A percentile compares a stretch with the other conserved stretches of the same genome.
phyloP scores from a whole-genome alignment of 768 basidiomycete genomes.

The Agrocybe praecox region DNA sequence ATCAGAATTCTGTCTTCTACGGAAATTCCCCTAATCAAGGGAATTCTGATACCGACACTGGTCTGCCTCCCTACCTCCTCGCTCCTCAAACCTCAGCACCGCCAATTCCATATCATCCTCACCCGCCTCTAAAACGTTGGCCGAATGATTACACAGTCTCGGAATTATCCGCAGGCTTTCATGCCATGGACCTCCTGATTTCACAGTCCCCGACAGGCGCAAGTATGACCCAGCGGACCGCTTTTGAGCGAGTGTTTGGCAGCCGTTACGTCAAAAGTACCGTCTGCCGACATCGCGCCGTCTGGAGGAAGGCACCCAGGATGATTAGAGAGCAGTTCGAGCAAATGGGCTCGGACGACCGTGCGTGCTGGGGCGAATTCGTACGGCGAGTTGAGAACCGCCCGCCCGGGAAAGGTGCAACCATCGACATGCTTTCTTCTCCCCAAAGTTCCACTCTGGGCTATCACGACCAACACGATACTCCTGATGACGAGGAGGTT shows the following conservation, averaged over 20 bases:
- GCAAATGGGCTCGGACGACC: slow-evolving; percentile 54
- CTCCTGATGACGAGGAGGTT: slow-evolving; percentile 20
- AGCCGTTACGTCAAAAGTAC: slow-evolving; percentile 75
- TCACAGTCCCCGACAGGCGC: slow-evolving; percentile 37
- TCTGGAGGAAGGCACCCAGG: slow-evolving; percentile 61
- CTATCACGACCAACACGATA: slow-evolving; percentile 18
- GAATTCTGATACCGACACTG: slow-evolving; percentile 14
- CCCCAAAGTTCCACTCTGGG: slow-evolving; percentile 9
- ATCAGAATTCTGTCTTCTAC: slow-evolving; percentile 21
- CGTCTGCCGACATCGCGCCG: slow-evolving; percentile 69
- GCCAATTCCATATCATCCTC: slow-evolving; percentile 53
- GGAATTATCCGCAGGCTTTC: slow-evolving; percentile 65
- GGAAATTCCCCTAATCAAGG: slow-evolving; percentile 9
- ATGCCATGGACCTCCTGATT: slow-evolving; percentile 45
- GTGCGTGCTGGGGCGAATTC: slow-evolving; percentile 72
- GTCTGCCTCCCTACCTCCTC: slow-evolving; percentile 27
- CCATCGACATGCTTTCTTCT: slow-evolving; percentile 17
- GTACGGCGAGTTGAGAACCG: slow-evolving; percentile 63
- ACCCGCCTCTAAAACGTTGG: slow-evolving; percentile 73
- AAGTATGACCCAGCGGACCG: slow-evolving; percentile 60
- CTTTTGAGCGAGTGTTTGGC: slow-evolving; percentile 73
- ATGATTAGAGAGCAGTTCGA: slow-evolving; percentile 53
- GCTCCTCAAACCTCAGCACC: slow-evolving; percentile 25
- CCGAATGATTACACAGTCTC: slow-evolving; percentile 76
- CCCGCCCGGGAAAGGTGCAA: slow-evolving; percentile 27